Percentiles rank a stretch among this genome's conserved stretches.
phyloP scores from a whole-genome alignment of 495 filamentous ascomycete genomes.

The Pyronema domesticum region DNA sequence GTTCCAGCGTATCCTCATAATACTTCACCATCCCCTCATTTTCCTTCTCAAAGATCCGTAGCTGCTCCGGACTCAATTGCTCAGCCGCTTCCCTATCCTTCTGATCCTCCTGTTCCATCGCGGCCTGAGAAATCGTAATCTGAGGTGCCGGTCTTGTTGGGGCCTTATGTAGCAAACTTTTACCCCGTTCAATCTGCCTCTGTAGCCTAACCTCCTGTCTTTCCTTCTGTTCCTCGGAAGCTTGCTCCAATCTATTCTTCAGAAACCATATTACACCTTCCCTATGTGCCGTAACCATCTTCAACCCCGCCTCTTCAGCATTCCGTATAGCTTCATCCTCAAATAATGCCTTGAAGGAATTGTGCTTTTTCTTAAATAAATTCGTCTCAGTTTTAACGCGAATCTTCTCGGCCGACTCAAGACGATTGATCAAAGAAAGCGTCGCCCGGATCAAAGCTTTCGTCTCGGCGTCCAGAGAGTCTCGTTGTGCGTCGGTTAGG shows the following conservation, averaged over 20 bases:
- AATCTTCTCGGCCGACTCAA: slow-evolving; percentile 65
- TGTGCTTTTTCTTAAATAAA: slow-evolving; percentile 45
- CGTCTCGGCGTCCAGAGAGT: slow-evolving; percentile 67
- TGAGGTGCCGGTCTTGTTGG: slow-evolving; percentile 14
- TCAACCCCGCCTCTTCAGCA: slow-evolving; percentile 47
- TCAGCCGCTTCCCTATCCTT: slow-evolving; percentile 35
- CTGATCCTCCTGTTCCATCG: slow-evolving; percentile 12
- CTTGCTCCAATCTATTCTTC: slow-evolving; percentile 52
- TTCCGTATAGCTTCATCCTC: slow-evolving; percentile 44
- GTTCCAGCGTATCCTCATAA: slow-evolving; percentile 77
- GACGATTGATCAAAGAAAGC: slow-evolving; percentile 52
- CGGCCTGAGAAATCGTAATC: slow-evolving; percentile 6
- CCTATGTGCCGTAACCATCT: slow-evolving; percentile 42
- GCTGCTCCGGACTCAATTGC: slow-evolving; percentile 56
- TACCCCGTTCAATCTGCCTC: slow-evolving; percentile 73
- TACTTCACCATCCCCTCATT: slow-evolving; percentile 83
- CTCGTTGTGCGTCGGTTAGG: slow-evolving; percentile 27
- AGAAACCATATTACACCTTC: slow-evolving; percentile 75
- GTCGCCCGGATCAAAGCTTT: slow-evolving; percentile 70
- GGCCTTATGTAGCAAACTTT: slow-evolving; percentile 63
- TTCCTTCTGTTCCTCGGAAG: slow-evolving; percentile 53
- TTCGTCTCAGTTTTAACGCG: slow-evolving; percentile 53
- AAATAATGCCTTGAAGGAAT: slow-evolving; percentile 14
- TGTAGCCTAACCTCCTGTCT: slow-evolving; percentile 85
- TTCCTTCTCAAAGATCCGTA: slow-evolving; percentile 84